Percentiles rank a stretch among this genome's conserved stretches.
Conservation (phyloP, 129 eudicot genomes). For the Lactuca sativa region DNA sequence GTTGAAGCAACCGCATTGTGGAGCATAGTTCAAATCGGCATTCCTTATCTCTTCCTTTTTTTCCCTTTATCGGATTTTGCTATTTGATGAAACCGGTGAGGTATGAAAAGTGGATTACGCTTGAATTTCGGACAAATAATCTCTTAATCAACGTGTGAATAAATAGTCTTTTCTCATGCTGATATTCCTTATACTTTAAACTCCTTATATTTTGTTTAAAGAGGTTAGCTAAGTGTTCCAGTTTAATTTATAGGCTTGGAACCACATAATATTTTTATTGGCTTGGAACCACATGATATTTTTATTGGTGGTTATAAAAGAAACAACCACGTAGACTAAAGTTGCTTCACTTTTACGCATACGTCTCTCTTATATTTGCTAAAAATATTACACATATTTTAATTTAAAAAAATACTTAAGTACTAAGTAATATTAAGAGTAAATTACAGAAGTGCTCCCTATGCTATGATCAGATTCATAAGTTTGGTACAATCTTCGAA, state of each 20-base stretch:
- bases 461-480: no score
- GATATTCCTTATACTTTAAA: not conserved
- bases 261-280: no score
- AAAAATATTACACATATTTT: no score
- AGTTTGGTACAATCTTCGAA: no score
- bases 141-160: conserved; percentile 1
- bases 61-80: conserved; percentile 5
- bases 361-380: no score
- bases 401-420: no score
- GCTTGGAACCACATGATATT: not conserved
- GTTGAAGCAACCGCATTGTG: conserved; percentile 22
- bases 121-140: not conserved
- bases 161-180: conserved; percentile 20
- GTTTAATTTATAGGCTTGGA: not conserved
- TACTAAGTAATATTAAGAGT: no score
- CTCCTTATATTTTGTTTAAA: not conserved
- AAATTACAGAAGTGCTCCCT: no score
- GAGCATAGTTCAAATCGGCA: conserved; percentile 34
- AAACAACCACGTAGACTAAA: no score
- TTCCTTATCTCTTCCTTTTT: conserved; percentile 19
- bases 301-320: not conserved
- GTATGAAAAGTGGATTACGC: conserved; percentile 40
- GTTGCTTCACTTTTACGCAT: no score
- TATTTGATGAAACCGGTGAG: not conserved
- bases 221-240: conserved; percentile 10